Evolutionary conservation across 495 filamentous ascomycete genomes (phyloP).

Genomic region (Aspergillus affinis): DNA sequence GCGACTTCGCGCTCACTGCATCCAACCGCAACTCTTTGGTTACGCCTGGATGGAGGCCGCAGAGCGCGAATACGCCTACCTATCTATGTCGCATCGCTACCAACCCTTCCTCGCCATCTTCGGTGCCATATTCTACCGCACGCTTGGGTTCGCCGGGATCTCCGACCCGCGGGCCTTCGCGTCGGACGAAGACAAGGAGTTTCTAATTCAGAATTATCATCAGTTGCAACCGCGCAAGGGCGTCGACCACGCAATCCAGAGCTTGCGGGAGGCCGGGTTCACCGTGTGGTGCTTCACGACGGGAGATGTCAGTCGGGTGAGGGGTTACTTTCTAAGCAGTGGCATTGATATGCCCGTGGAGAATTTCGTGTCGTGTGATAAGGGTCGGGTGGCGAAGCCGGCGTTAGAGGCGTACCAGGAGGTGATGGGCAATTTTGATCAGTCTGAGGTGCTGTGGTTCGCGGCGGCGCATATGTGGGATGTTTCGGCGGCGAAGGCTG

Average conservation of each 20-base stretch:
- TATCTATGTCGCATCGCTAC: conserved; percentile 41
- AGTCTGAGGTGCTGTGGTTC: conserved; percentile 28
- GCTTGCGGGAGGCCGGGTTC: conserved; percentile 34
- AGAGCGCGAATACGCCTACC: conserved; percentile 43
- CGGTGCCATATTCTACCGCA: conserved; percentile 40
- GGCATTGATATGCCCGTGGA: conserved; percentile 40
- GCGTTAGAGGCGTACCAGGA: conserved; percentile 32
- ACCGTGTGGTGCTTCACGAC: conserved; percentile 45
- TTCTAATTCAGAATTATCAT: conserved; percentile 29
- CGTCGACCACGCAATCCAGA: conserved; percentile 30
- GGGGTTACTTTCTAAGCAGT: conserved; percentile 36
- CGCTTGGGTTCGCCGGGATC: conserved; percentile 38
- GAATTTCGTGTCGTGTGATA: conserved; percentile 42
- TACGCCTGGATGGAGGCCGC: conserved; percentile 44
- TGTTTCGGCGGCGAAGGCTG: conserved; percentile 32
- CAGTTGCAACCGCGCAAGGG: conserved; percentile 32
- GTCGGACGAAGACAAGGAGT: conserved; percentile 35
- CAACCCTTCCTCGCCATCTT: conserved; percentile 34
- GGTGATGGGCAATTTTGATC: conserved; percentile 19
- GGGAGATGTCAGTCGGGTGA: conserved; percentile 35
- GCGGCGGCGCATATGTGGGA: conserved; percentile 46
- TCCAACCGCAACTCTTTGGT: conserved; percentile 36
- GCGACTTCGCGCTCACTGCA: conserved; percentile 29
- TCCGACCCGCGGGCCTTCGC: conserved; percentile 33
- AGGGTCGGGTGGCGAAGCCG: conserved; percentile 32